Evolutionary conservation across 2,329 filamentous ascomycete species (phyloP).

Genomic region (Claviceps fusiformis): DNA sequence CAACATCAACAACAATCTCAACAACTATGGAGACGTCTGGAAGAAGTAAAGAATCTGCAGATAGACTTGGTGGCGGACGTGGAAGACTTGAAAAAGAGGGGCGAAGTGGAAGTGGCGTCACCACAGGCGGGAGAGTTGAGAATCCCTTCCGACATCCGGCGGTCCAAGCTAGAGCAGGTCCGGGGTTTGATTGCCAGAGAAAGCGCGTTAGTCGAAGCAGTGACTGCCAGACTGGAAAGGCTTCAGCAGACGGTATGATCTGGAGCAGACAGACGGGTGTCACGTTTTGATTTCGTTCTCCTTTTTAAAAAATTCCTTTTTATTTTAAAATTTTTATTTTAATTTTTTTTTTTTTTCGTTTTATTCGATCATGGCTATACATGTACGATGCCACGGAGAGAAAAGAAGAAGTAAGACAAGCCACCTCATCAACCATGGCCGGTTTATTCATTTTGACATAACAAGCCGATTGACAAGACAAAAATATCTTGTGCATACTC

Average conservation of each 20-base stretch:
- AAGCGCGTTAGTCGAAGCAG: slow-evolving; percentile 53
- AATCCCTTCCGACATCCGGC: slow-evolving; percentile 47
- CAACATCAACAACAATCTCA: background rate
- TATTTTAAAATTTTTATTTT: background rate
- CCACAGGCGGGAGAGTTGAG: slow-evolving; percentile 27
- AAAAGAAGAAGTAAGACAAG: too few species aligned
- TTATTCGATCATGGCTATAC: too few species aligned
- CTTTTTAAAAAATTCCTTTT: too few species aligned
- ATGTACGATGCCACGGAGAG: too few species aligned
- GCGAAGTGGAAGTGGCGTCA: slow-evolving; percentile 13
- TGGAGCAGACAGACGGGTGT: too few species aligned
- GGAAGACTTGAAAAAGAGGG: slow-evolving; percentile 26
- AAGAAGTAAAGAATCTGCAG: slow-evolving; percentile 37
- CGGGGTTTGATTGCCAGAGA: slow-evolving; percentile 51
- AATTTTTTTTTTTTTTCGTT: too few species aligned
- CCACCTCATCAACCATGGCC: too few species aligned
- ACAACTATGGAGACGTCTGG: slow-evolving; percentile 9
- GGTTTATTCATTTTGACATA: too few species aligned
- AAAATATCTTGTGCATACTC: too few species aligned
- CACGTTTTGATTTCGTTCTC: too few species aligned
- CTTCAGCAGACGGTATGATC: slow-evolving; percentile 27
- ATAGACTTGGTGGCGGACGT: slow-evolving; percentile 30
- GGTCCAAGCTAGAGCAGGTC: slow-evolving; percentile 50
- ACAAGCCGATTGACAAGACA: too few species aligned
- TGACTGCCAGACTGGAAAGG: slow-evolving; percentile 47